Percentiles rank a stretch among this genome's conserved stretches.
Evolutionary conservation across 176 grass and related monocot genomes (phyloP).

Genomic region (Zoysia pacifica): DNA sequence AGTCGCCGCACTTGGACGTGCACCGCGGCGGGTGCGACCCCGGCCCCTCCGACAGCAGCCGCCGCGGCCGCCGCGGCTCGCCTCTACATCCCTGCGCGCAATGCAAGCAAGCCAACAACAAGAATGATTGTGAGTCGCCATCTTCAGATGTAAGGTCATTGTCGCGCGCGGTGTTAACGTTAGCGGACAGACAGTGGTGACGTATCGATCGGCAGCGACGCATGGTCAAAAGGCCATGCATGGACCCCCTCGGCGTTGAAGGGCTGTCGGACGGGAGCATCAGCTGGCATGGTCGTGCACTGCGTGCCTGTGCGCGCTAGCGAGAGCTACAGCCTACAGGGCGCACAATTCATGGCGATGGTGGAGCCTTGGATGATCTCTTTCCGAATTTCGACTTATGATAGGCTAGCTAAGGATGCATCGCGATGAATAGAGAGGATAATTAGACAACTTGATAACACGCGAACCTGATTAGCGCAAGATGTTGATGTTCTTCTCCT

Average conservation of each 20-base stretch:
- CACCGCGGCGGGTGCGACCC: slow-evolving; percentile 69
- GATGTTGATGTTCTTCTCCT: slow-evolving; percentile 13
- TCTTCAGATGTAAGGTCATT: not conserved
- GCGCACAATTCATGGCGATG: slow-evolving; percentile 19
- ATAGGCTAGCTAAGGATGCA: not conserved
- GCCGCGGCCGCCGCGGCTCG: not conserved
- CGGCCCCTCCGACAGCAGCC: not conserved
- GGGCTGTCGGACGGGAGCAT: slow-evolving; percentile 24
- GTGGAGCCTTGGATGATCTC: not conserved
- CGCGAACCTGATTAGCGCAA: slow-evolving; percentile 41
- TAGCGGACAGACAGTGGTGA: not conserved
- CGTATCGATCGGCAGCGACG: not conserved
- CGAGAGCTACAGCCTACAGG: not conserved
- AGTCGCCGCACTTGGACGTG: slow-evolving; percentile 67
- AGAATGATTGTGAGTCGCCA: not conserved
- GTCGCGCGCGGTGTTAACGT: not conserved
- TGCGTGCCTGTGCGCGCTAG: slow-evolving; percentile 12
- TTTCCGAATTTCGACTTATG: not conserved
- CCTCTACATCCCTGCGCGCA: not conserved
- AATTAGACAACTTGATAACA: not conserved
- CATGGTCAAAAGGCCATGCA: slow-evolving; percentile 39
- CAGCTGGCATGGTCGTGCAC: slow-evolving; percentile 16
- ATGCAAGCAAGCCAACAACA: not conserved
- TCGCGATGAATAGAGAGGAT: not conserved
- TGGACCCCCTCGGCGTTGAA: slow-evolving; percentile 39